Percentiles rank a stretch among this genome's conserved stretches.
Conservation (phyloP, 1,284 basidiomycete species). For the Puccinia horiana region DNA sequence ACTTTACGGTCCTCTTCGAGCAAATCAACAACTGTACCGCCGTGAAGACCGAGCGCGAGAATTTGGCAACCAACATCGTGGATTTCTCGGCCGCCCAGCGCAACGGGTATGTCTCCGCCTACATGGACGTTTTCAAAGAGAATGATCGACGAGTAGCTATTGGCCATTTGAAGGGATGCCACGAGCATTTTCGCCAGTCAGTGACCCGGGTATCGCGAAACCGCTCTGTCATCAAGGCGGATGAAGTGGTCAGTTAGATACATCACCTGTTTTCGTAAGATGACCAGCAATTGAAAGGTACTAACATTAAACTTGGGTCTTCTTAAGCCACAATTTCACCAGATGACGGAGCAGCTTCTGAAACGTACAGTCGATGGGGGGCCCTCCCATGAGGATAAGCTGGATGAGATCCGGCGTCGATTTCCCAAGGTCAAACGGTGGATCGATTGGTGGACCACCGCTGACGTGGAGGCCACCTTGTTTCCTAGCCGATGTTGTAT, state of each 20-base stretch:
- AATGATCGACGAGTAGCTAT: not conserved
- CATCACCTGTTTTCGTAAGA: no score
- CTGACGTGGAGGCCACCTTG: no score
- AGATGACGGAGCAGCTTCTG: not conserved
- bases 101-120: not conserved
- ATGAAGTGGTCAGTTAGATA: no score
- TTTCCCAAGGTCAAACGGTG: no score
- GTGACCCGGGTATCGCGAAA: conserved; percentile 7
- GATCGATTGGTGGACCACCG: no score
- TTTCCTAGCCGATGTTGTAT: no score
- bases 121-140: no score
- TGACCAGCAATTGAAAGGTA: not conserved
- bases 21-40: not conserved
- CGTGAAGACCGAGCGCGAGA: not conserved
- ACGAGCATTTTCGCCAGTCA: not conserved
- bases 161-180: not conserved
- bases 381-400: not conserved
- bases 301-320: not conserved
- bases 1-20: conserved; percentile 4
- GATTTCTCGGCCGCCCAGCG: not conserved
- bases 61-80: not conserved
- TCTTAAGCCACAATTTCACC: not conserved
- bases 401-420: not conserved
- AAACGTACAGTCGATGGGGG: not conserved
- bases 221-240: not conserved